phyloP scores from a whole-genome alignment of 83 land plant species.

The Thuja plicata region DNA sequence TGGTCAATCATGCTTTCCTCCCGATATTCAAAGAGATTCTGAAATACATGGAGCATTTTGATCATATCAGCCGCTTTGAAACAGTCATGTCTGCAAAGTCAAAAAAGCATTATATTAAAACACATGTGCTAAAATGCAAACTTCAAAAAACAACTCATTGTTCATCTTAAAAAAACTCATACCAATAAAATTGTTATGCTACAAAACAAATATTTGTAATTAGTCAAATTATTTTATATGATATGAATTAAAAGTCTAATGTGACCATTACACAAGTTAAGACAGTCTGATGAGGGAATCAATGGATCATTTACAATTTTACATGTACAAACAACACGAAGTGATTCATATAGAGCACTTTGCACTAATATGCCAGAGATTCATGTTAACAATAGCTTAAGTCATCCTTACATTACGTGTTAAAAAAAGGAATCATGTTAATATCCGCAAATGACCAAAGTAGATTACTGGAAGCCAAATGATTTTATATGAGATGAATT shows the following conservation, averaged over 20 bases:
- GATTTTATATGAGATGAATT: neutral
- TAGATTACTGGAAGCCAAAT: neutral
- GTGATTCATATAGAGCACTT: no score
- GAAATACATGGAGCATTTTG: constrained; percentile 1
- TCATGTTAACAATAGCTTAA: no score
- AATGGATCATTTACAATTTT: no score
- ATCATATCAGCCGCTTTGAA: neutral
- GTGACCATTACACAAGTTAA: neutral
- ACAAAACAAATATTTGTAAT: neutral
- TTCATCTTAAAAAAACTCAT: neutral
- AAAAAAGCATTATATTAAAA: neutral
- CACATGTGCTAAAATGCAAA: neutral
- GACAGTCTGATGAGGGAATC: no score
- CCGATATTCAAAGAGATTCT: constrained; percentile 4
- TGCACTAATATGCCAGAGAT: no score
- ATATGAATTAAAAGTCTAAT: neutral
- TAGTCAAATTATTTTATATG: neutral
- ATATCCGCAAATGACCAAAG: no score
- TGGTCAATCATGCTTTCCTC: neutral
- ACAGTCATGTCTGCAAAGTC: neutral
- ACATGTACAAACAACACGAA: no score
- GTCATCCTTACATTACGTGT: no score
- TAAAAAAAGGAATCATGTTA: no score
- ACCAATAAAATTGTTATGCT: neutral
- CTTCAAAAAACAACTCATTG: neutral